These are phyloP conservation scores for Xerocomus brunneocitrinus DNA, from an alignment of 768 basidiomycete species.

Conservation along the genomic window DNA sequence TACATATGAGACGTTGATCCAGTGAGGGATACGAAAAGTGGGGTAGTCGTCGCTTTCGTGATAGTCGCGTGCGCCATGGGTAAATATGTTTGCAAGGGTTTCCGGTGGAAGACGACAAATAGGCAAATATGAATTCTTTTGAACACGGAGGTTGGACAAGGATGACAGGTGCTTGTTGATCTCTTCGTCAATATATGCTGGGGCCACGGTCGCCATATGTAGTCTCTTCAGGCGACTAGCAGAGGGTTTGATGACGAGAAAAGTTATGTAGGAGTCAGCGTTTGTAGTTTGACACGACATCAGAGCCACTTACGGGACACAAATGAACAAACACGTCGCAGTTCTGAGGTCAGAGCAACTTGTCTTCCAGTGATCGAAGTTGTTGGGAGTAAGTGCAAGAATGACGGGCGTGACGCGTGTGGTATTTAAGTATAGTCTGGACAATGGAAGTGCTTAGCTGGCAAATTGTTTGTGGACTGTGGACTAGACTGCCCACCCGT, in stretches of 20 bases:
- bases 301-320: background rate
- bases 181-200: background rate
- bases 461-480: too few relatives aligned
- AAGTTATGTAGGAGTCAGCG: background rate
- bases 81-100: background rate
- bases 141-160: background rate
- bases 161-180: background rate
- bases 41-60: background rate
- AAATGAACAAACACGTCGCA: background rate
- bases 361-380: background rate
- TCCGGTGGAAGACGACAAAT: background rate
- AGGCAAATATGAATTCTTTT: background rate
- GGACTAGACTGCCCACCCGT: too few relatives aligned
- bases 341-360: background rate
- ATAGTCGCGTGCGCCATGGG: background rate
- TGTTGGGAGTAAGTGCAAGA: too few relatives aligned
- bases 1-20: background rate
- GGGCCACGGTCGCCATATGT: background rate
- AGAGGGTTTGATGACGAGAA: too few relatives aligned
- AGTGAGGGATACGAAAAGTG: background rate
- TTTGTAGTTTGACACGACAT: background rate
- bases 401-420: too few relatives aligned
- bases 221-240: background rate
- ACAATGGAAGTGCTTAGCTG: too few relatives aligned
- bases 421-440: too few relatives aligned